A percentile compares a stretch with the other conserved stretches of the same genome.
These are phyloP conservation scores for sunflower (Helianthus annuus) DNA, from an alignment of 129 eudicot genomes.

Conservation along the genomic window DNA sequence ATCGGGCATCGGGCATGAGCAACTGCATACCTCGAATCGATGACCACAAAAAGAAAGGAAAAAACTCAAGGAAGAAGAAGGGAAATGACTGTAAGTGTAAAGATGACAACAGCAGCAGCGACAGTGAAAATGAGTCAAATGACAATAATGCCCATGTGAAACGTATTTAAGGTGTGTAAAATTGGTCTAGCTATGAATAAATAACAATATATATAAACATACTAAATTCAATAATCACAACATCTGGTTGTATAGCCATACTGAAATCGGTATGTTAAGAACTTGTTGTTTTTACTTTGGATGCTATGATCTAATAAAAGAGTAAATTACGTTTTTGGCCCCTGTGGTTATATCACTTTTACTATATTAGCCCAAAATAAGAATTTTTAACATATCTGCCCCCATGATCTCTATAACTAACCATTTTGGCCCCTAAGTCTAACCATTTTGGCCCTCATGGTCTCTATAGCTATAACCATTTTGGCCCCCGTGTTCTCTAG, in stretches of 20 bases:
- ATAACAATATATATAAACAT: neutral
- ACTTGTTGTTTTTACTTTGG: slow-evolving; percentile 9
- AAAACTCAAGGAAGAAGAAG: slow-evolving; percentile 24
- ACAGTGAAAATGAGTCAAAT: slow-evolving; percentile 29
- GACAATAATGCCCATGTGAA: slow-evolving; percentile 33
- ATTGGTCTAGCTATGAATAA: slow-evolving; percentile 6
- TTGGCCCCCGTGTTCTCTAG: no score
- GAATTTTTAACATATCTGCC: no score
- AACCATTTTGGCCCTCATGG: no score
- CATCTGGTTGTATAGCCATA: slow-evolving; percentile 15
- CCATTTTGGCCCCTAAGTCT: no score
- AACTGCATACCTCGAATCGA: slow-evolving; percentile 25
- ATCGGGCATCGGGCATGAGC: slow-evolving; percentile 1
- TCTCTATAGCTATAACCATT: no score
- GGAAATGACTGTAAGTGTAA: slow-evolving; percentile 22
- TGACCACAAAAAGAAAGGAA: slow-evolving; percentile 29
- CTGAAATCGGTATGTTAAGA: slow-evolving; percentile 14
- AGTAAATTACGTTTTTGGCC: no score
- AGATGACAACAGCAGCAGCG: slow-evolving; percentile 30
- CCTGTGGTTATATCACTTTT: no score
- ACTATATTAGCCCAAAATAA: no score
- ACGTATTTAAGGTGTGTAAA: slow-evolving; percentile 12
- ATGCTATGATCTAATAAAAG: slow-evolving; percentile 11
- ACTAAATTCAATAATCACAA: slow-evolving; percentile 11
- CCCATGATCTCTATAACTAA: no score